A percentile compares a stretch with the other conserved stretches of the same genome.
phyloP scores from a whole-genome alignment of 495 filamentous ascomycete species.

The Hyaloscypha finlandica region DNA sequence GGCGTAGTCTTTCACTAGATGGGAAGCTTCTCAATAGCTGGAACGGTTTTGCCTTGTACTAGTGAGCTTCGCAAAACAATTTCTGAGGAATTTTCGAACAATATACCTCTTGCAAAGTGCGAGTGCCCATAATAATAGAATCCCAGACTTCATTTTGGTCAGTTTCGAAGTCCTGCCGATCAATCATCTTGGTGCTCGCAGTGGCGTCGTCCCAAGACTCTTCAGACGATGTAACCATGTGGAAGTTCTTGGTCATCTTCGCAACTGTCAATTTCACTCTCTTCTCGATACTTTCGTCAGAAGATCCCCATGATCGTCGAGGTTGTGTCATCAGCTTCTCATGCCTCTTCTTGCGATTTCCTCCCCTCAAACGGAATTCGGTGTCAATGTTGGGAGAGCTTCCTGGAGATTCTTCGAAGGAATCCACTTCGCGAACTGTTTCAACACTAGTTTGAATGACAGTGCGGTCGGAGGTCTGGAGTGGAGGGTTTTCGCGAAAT shows the following conservation, averaged over 20 bases:
- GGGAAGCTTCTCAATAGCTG: neutral
- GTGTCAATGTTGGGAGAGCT: neutral
- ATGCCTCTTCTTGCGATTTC: neutral
- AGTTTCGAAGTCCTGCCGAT: neutral
- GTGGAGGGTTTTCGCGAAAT: neutral
- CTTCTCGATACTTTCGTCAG: neutral
- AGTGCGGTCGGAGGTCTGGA: neutral
- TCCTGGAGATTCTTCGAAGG: neutral
- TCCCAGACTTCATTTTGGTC: slow-evolving; percentile 20
- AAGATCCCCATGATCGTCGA: neutral
- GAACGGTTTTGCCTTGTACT: neutral
- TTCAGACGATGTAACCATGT: slow-evolving; percentile 1
- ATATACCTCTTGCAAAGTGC: slow-evolving; percentile 15
- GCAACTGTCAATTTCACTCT: slow-evolving; percentile 14
- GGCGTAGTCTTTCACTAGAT: neutral
- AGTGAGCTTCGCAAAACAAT: neutral
- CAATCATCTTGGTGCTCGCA: neutral
- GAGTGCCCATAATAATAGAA: slow-evolving; percentile 8
- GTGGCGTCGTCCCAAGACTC: neutral
- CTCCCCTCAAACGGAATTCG: neutral
- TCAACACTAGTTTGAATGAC: neutral
- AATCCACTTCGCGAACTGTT: slow-evolving; percentile 9
- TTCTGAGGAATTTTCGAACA: neutral
- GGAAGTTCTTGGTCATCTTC: slow-evolving; percentile 28
- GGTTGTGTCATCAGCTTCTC: neutral